phyloP scores from a whole-genome alignment of 148 eudicot species.

The Silene uniflora region DNA sequence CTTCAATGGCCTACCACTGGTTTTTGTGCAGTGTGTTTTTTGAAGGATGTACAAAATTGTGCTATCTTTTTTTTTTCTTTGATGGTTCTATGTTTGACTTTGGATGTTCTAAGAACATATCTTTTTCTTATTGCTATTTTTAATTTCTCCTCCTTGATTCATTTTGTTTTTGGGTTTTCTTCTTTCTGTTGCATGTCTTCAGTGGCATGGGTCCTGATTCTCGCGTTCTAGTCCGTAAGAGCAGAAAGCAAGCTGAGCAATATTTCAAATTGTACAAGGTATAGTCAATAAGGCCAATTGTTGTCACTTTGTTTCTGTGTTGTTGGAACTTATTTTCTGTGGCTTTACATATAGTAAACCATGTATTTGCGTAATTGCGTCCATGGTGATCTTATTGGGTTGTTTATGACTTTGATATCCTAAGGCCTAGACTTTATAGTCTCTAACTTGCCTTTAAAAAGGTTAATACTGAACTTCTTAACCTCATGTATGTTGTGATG shows the following conservation, averaged over 20 bases:
- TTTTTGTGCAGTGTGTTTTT: not conserved
- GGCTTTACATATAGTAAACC: not conserved
- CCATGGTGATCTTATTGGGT: not conserved
- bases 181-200: conserved; percentile 23
- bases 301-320: conserved; percentile 1
- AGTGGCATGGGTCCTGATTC: conserved; percentile 99
- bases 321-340: not conserved
- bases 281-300: conserved; percentile 5
- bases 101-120: not conserved
- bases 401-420: not conserved
- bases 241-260: conserved; percentile 97
- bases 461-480: not conserved
- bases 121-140: not conserved
- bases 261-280: conserved; percentile 84
- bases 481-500: not conserved
- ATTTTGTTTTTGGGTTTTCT: not conserved
- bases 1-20: not conserved
- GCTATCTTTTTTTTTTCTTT: not conserved
- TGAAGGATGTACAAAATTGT: not conserved
- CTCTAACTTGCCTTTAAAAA: not conserved
- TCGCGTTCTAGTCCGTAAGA: conserved; percentile 86
- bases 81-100: not conserved
- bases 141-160: conserved; percentile 1
- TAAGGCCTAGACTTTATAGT: not conserved
- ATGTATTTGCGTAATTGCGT: not conserved